A percentile compares a stretch with the other conserved stretches of the same genome.
phyloP scores from a whole-genome alignment of 208 protist genomes.

The Balamuthia mandrillaris region DNA sequence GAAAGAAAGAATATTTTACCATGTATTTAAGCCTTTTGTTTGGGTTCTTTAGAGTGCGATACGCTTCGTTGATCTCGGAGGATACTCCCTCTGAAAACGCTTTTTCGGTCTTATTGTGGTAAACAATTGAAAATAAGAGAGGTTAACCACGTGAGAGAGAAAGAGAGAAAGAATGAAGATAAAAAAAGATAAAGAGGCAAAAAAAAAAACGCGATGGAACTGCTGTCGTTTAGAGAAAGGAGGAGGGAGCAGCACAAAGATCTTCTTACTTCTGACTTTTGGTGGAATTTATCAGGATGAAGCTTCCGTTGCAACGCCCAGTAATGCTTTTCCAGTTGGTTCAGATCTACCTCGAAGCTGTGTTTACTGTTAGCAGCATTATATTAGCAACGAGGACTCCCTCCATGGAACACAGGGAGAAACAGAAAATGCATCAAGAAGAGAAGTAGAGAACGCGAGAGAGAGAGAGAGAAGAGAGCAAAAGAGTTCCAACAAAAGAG shows the following conservation, averaged over 20 bases:
- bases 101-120: neutral
- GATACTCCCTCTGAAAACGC: neutral
- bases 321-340: neutral
- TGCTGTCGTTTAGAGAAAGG: too few species aligned
- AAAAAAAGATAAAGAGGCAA: neutral
- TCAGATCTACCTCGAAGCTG: neutral
- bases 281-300: neutral
- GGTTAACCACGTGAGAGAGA: neutral
- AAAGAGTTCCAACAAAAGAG: neutral
- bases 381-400: too few species aligned
- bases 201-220: too few species aligned
- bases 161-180: neutral
- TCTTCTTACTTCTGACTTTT: too few species aligned
- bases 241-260: too few species aligned
- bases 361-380: too few species aligned
- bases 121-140: neutral
- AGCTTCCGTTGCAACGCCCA: neutral
- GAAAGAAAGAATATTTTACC: neutral
- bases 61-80: constrained; percentile 1
- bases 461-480: neutral
- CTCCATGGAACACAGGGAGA: neutral
- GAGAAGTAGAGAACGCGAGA: neutral
- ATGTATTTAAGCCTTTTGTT: neutral
- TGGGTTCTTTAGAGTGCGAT: neutral
- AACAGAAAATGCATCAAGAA: neutral